Evolutionary conservation across 2,329 filamentous ascomycete genomes (phyloP).

Genomic region (Aspergillus nomiae): DNA sequence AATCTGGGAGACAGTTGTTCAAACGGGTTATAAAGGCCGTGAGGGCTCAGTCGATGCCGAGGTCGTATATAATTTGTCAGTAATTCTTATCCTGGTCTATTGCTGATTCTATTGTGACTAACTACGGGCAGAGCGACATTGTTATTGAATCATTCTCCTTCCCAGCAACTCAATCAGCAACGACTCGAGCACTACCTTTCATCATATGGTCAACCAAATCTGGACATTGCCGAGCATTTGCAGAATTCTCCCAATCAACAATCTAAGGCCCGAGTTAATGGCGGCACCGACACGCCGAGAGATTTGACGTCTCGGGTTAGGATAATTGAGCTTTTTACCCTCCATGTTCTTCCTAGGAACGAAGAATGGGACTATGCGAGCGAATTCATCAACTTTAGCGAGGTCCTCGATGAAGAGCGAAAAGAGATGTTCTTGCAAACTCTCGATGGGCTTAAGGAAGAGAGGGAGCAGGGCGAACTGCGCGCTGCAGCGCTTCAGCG

Average conservation of each 20-base stretch:
- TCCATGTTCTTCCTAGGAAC: constrained; percentile 92
- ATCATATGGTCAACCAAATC: constrained; percentile 69
- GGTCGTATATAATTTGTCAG: constrained; percentile 67
- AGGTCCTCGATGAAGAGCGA: constrained; percentile 88
- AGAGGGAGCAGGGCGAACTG: constrained; percentile 72
- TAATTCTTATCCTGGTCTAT: constrained; percentile 16
- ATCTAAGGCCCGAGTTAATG: constrained; percentile 43
- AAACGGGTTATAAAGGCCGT: constrained; percentile 80
- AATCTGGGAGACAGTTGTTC: constrained; percentile 92
- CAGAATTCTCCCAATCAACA: constrained; percentile 37
- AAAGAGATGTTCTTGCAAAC: constrained; percentile 87
- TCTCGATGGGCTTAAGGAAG: constrained; percentile 79
- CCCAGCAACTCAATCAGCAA: constrained; percentile 81
- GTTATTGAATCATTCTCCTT: constrained; percentile 82
- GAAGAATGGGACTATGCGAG: constrained; percentile 94
- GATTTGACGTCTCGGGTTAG: constrained; percentile 84
- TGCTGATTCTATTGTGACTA: neutral
- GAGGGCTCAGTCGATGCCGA: constrained; percentile 93
- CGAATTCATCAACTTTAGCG: constrained; percentile 84
- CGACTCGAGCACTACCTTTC: constrained; percentile 88
- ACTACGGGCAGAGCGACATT: constrained; percentile 70
- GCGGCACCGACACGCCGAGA: constrained; percentile 77
- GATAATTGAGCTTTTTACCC: constrained; percentile 90
- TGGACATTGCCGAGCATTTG: constrained; percentile 70
- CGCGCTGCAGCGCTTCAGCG: constrained; percentile 64